phyloP scores from a whole-genome alignment of 257 asterid genomes.

The Ocimum tenuiflorum region DNA sequence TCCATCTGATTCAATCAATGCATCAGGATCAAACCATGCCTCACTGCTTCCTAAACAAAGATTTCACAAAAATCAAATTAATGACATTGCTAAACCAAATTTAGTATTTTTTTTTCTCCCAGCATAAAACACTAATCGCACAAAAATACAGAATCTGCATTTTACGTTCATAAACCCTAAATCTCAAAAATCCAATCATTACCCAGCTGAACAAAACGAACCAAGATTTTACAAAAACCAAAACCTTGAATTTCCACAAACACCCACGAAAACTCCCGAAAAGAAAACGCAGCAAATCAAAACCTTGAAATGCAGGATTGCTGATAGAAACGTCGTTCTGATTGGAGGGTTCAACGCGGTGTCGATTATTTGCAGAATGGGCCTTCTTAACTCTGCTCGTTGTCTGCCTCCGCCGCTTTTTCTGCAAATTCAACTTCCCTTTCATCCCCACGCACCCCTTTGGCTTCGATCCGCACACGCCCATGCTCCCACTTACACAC shows the following conservation, averaged over 20 bases:
- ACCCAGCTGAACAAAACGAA: slow-evolving; percentile 3
- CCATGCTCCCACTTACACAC: slow-evolving; percentile 36
- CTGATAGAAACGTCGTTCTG: slow-evolving; percentile 47
- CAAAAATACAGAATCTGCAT: neutral
- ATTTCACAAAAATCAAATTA: neutral
- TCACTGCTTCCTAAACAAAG: slow-evolving; percentile 54
- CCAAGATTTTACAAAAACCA: neutral
- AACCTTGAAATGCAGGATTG: slow-evolving; percentile 89
- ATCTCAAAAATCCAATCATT: slow-evolving; percentile 14
- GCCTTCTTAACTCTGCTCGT: slow-evolving; percentile 37
- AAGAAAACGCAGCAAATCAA: neutral
- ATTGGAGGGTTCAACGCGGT: slow-evolving; percentile 69
- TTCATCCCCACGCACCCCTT: slow-evolving; percentile 52
- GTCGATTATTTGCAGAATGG: slow-evolving; percentile 37
- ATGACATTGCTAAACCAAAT: neutral
- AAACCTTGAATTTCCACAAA: neutral
- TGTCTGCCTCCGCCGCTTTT: slow-evolving; percentile 29
- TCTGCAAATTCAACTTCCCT: slow-evolving; percentile 39
- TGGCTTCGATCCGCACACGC: slow-evolving; percentile 74
- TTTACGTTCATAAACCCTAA: neutral
- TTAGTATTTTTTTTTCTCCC: too few species aligned
- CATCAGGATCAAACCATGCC: slow-evolving; percentile 75
- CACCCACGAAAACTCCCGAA: neutral
- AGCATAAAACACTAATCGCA: neutral
- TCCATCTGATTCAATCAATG: slow-evolving; percentile 57